Base-by-base conservation (phyloP, 83 land plant genomes). In the Larix sibirica region DNA sequence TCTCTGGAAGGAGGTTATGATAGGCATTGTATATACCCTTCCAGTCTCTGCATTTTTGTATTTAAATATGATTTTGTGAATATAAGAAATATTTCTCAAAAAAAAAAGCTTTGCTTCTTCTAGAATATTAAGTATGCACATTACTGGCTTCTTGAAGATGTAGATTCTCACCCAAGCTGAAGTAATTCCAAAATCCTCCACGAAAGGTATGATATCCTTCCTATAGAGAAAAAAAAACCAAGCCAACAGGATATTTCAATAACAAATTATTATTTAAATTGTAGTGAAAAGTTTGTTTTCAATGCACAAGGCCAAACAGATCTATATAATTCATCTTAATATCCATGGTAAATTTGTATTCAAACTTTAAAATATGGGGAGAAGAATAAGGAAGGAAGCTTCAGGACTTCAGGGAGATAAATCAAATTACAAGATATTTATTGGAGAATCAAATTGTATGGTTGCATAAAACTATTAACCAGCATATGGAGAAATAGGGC, bases 181-280 rank as follows among this genome's bases (percentile, higher is more conserved):
- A 94, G 87, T 97, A 97, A 81, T 97, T 97, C 99, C 98, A 97
- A 85, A 97, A 97, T 63, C 99, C 96, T 75, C 99, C 99, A 73
- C 95, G 99, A 89, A 88, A 97, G 31, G 93, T 93, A 66, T 86
- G 87, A 61, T 74, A 85, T 36, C 94, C 96, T 71, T 91, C 99
- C 99, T 96, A 88, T 79, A 73, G 56, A 50, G 12, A 81, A 28
- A 28, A 28, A 28, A 79, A 18, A 74, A 44, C 21, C 17, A 16
- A 8, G 26, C 59, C 31, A 23, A 75, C 59, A 47, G 54, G 1
- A 17, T 23, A 24, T 17, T 40, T 75, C 60, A 75, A 44, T 21
- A 75, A 36, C 56, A 73, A 42, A 33, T 16, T 9, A 73, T n/a
- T n/a, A 42, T 73, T 73, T 50, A 9, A 9, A 9, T 50, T 42